Percentiles rank a stretch among this genome's conserved stretches.
Evolutionary conservation across 352 stramenopile genomes (phyloP).

Genomic region (Phytophthora multivora): DNA sequence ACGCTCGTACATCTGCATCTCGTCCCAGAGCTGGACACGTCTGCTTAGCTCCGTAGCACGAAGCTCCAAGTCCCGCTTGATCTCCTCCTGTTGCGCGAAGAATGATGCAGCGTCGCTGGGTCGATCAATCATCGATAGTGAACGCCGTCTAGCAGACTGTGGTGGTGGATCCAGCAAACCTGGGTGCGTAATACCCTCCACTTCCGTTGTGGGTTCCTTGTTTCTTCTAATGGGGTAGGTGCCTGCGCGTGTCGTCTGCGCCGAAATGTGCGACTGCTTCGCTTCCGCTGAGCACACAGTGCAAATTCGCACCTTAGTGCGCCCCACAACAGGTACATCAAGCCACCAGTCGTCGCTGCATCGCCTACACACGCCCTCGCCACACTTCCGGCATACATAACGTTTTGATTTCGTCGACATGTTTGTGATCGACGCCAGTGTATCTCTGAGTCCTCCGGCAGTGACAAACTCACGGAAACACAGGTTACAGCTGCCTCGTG

Average conservation of each 20-base stretch:
- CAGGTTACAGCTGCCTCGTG: constrained; percentile 61
- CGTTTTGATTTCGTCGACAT: constrained; percentile 49
- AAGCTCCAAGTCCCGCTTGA: constrained; percentile 37
- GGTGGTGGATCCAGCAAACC: constrained; percentile 16
- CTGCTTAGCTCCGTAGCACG: constrained; percentile 34
- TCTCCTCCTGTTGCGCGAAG: constrained; percentile 40
- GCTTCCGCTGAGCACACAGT: constrained; percentile 81
- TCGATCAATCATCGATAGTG: constrained; percentile 31
- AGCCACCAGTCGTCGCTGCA: constrained; percentile 85
- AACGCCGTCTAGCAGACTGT: constrained; percentile 18
- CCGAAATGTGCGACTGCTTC: constrained; percentile 56
- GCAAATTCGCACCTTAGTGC: constrained; percentile 82
- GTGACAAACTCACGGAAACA: constrained; percentile 74
- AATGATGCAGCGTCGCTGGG: constrained; percentile 27
- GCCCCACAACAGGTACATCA: constrained; percentile 77
- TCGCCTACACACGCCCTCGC: constrained; percentile 72
- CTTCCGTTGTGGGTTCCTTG: constrained; percentile 22
- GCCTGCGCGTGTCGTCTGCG: constrained; percentile 28
- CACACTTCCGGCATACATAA: constrained; percentile 80
- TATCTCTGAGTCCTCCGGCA: constrained; percentile 29
- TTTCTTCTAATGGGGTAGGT: constrained; percentile 16
- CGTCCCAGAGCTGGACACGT: constrained; percentile 39
- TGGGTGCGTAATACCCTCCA: constrained; percentile 34
- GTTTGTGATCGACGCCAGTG: constrained; percentile 33
- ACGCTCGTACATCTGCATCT: constrained; percentile 39